phyloP scores from a whole-genome alignment of 2,329 filamentous ascomycete genomes.

The Colletotrichum kahawae region DNA sequence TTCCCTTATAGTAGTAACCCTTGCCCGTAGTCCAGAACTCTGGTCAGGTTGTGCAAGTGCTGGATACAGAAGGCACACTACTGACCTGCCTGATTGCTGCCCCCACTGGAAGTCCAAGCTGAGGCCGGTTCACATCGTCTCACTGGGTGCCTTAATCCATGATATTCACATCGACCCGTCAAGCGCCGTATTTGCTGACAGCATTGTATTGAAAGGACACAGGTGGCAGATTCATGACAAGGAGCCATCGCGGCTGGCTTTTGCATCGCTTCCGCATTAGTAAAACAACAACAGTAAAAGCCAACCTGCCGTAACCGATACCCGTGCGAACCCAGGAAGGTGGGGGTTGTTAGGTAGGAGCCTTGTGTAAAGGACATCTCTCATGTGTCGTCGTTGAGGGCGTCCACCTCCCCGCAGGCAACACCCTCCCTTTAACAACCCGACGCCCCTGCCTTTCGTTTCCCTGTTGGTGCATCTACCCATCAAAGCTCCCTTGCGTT shows the following conservation, averaged over 20 bases:
- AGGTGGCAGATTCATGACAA: neutral
- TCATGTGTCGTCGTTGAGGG: slow-evolving; percentile 10
- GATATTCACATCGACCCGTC: neutral
- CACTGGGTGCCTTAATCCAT: neutral
- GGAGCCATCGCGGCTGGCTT: neutral
- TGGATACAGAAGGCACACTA: too few species aligned
- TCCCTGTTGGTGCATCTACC: neutral
- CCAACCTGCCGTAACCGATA: slow-evolving; percentile 4
- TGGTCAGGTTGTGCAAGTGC: too few species aligned
- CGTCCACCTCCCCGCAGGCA: neutral
- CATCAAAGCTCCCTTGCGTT: slow-evolving; percentile 7
- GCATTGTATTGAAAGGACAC: neutral
- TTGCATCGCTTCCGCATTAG: slow-evolving; percentile 7
- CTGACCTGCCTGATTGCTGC: neutral
- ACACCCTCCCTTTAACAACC: neutral
- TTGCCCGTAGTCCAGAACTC: too few species aligned
- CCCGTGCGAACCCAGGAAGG: neutral
- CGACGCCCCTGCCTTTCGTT: neutral
- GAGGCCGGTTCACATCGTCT: neutral
- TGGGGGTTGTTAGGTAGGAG: slow-evolving; percentile 3
- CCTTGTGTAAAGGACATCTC: slow-evolving; percentile 8
- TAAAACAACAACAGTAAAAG: slow-evolving; percentile 8
- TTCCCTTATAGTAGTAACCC: too few species aligned
- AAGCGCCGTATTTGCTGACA: neutral
- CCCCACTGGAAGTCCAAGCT: neutral